Base-by-base conservation (phyloP, 2,329 filamentous ascomycete genomes). In the Hymenoscyphus albidus region DNA sequence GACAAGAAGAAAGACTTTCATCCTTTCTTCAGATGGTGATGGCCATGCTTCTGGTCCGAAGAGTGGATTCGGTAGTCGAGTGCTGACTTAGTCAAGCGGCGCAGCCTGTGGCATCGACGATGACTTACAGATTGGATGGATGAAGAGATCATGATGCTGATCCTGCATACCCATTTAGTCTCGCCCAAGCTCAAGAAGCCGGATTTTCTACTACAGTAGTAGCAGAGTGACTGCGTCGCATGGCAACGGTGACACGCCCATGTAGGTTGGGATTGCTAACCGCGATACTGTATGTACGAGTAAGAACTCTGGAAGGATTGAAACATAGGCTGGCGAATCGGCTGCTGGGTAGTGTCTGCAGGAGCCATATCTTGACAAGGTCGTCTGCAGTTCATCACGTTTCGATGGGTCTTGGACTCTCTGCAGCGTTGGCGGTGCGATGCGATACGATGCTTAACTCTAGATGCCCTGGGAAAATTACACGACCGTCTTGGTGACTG, bases 211-310 rank as follows among this genome's bases (percentile, higher is more conserved):
- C 18, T 48, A 9, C 27, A 27, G 27, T 27, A 27, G 27, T 27
- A 27, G 27, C 27, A 3, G n/a, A 51, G 44, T 4, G 44, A 22
- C 44, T 27, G 44, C 18, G 44, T 51, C 18, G 44, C 44, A 22
- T 51, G 44, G 44, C n/a, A 51, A 27, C 12, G 18, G 44, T 35
- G 44, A 12, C n/a, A 51, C 44, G 22, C 44, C 18, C 9, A 12
- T 51, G 44, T 51, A 27, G 44, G 44, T 51, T 51, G 44, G 44
- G 44, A 51, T 51, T 27, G n/a, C n/a, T 51, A 51, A 22, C 44
- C n/a, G 44, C 7, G n/a, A 3, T 27, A 51, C 44, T 51, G n/a
- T 51, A 22, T 48, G 44, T 48, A 18, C 18, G 44, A 48, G 44
- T 44, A 44, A 44, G 42, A 44, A 22, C 44, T 51, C 44, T 51